Evolutionary conservation across 2,329 filamentous ascomycete species (phyloP).

Genomic region (Lachnellula willkommii): DNA sequence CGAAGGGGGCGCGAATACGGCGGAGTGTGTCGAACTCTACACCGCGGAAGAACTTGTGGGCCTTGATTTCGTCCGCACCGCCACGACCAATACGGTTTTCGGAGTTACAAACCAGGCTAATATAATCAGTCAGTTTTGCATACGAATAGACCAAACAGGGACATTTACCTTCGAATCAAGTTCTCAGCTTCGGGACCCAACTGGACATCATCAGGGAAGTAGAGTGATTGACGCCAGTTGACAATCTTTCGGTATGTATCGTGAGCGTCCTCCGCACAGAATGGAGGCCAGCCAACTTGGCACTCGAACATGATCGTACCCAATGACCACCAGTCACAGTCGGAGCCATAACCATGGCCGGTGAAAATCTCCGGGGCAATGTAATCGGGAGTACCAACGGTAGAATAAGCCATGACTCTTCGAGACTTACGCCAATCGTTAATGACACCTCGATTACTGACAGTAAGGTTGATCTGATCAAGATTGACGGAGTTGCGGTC

Average conservation of each 20-base stretch:
- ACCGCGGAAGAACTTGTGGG: constrained; percentile 91
- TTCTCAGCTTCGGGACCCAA: constrained; percentile 85
- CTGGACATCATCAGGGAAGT: constrained; percentile 93
- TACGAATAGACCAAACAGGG: neutral
- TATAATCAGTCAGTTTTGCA: constrained; percentile 25
- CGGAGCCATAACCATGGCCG: constrained; percentile 89
- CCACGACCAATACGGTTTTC: constrained; percentile 85
- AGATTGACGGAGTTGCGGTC: constrained; percentile 93
- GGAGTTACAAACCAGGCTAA: constrained; percentile 85
- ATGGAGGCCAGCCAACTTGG: constrained; percentile 95
- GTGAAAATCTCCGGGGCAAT: constrained; percentile 98
- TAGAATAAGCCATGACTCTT: constrained; percentile 94
- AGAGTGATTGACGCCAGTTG: constrained; percentile 92
- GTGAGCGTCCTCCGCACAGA: constrained; percentile 95
- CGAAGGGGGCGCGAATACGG: constrained; percentile 89
- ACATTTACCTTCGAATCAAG: constrained; percentile 75
- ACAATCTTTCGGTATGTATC: constrained; percentile 99
- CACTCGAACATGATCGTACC: constrained; percentile 99
- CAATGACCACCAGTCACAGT: constrained; percentile 99
- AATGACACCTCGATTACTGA: constrained; percentile 95
- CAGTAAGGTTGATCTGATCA: constrained; percentile 96
- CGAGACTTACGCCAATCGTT: constrained; percentile 98
- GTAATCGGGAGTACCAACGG: constrained; percentile 96
- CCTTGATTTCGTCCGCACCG: constrained; percentile 88
- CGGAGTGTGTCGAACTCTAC: constrained; percentile 93